A percentile compares a stretch with the other conserved stretches of the same genome.
Conservation (phyloP, 805 yeast species). For the Saturnispora saitoi region DNA sequence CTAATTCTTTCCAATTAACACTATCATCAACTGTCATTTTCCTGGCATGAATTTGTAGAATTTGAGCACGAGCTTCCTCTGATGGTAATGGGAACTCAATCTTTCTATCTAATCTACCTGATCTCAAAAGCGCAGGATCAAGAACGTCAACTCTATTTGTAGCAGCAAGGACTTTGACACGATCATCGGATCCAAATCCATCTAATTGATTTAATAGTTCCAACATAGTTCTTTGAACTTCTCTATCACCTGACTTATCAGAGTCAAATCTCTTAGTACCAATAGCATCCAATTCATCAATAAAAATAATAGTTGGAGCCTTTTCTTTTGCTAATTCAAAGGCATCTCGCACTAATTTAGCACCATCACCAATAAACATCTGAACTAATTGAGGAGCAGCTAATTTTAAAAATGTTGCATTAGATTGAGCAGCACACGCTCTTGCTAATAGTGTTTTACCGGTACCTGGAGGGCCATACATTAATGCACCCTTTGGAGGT, state of each 20-base stretch:
- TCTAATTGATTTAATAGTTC: slow-evolving; percentile 94
- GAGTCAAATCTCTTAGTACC: slow-evolving; percentile 98
- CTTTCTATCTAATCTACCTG: slow-evolving; percentile 96
- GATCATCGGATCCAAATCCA: slow-evolving; percentile 95
- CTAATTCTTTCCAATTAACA: slow-evolving; percentile 96
- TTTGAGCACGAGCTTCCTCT: slow-evolving; percentile 95
- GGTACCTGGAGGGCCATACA: slow-evolving; percentile 99
- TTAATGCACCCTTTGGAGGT: slow-evolving; percentile 96
- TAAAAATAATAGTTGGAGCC: slow-evolving; percentile 96
- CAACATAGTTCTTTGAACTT: slow-evolving; percentile 98
- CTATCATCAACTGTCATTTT: slow-evolving; percentile 89
- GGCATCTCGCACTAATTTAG: slow-evolving; percentile 94
- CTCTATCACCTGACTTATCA: slow-evolving; percentile 95
- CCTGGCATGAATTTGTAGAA: slow-evolving; percentile 93
- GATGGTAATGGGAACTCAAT: slow-evolving; percentile 97
- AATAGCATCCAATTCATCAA: slow-evolving; percentile 97
- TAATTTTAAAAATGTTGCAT: slow-evolving; percentile 90
- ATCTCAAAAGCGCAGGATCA: slow-evolving; percentile 96
- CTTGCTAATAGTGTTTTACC: slow-evolving; percentile 96
- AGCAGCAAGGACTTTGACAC: slow-evolving; percentile 96
- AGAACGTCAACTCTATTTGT: slow-evolving; percentile 96
- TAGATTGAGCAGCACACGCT: slow-evolving; percentile 98
- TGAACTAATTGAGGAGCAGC: slow-evolving; percentile 98
- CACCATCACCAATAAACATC: slow-evolving; percentile 98
- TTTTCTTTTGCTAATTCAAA: slow-evolving; percentile 96